Evolutionary conservation across 768 basidiomycete genomes (phyloP).

Genomic region (Suillus fuscotomentosus): DNA sequence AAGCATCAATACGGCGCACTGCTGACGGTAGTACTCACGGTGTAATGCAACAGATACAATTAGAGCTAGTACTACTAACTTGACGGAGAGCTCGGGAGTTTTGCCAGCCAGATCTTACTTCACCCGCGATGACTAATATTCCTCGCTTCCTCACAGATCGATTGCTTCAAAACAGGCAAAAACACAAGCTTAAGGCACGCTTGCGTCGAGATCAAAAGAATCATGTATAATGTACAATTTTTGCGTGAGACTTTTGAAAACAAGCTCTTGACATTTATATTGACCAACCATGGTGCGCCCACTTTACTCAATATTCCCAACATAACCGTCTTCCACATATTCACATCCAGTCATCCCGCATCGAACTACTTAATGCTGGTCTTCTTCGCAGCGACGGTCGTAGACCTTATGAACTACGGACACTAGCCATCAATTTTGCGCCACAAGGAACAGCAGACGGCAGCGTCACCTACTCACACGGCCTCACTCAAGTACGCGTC

Average conservation of each 20-base stretch:
- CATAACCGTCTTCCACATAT: not conserved
- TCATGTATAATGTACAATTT: not conserved
- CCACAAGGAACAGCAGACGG: slow-evolving; percentile 82
- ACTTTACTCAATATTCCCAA: not conserved
- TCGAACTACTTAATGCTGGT: slow-evolving; percentile 82
- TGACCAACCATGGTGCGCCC: not conserved
- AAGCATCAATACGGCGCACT: no score
- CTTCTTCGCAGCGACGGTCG: slow-evolving; percentile 91
- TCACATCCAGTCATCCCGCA: slow-evolving; percentile 40
- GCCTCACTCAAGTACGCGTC: slow-evolving; percentile 84
- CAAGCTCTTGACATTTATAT: no score
- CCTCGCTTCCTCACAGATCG: no score
- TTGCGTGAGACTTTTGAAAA: not conserved
- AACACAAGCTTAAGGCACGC: slow-evolving; percentile 11
- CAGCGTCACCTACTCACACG: slow-evolving; percentile 80
- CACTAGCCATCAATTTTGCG: slow-evolving; percentile 74
- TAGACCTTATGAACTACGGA: slow-evolving; percentile 88
- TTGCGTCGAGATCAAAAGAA: slow-evolving; percentile 44
- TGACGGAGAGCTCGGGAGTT: no score
- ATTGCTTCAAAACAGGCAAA: no score
- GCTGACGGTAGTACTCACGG: no score
- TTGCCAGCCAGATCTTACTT: no score
- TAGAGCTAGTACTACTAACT: no score
- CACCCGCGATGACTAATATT: no score
- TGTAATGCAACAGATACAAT: no score